Evolutionary conservation across 345 rosid genomes (phyloP).

Genomic region (Eucalyptus marginata): DNA sequence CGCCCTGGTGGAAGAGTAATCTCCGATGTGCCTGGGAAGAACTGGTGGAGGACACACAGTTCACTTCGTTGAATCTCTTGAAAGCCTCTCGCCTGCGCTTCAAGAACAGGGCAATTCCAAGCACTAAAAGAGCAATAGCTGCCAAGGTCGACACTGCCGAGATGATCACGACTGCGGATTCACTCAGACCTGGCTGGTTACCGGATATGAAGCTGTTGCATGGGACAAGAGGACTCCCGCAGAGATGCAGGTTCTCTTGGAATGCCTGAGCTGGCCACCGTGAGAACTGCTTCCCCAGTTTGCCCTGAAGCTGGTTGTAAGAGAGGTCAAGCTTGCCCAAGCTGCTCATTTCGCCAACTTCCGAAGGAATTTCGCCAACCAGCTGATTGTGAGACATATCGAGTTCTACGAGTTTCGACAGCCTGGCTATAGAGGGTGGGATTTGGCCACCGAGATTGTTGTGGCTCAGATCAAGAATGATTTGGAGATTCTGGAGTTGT

Average conservation of each 20-base stretch:
- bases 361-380: constrained; percentile 53
- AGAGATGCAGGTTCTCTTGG: constrained; percentile 54
- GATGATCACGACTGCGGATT: constrained; percentile 30
- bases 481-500: constrained; percentile 68
- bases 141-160: constrained; percentile 57
- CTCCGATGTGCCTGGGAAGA: constrained; percentile 58
- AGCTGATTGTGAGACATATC: constrained; percentile 78
- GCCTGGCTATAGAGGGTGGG: constrained; percentile 52
- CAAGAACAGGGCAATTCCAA: constrained; percentile 34
- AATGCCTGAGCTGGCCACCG: constrained; percentile 79
- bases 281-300: constrained; percentile 53
- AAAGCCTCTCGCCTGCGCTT: constrained; percentile 34
- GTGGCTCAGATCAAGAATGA: constrained; percentile 62
- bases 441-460: constrained; percentile 60
- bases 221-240: constrained; percentile 58
- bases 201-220: constrained; percentile 14
- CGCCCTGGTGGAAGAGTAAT: constrained; percentile 46
- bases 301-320: constrained; percentile 59
- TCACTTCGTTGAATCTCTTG: constrained; percentile 27
- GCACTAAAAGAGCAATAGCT: constrained; percentile 47
- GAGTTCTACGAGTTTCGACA: constrained; percentile 70
- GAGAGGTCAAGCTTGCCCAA: constrained; percentile 74
- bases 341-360: constrained; percentile 62
- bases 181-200: constrained; percentile 26
- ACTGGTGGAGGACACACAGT: constrained; percentile 37